phyloP scores from a whole-genome alignment of 2,329 filamentous ascomycete species.

The Dendryphion nanum region DNA sequence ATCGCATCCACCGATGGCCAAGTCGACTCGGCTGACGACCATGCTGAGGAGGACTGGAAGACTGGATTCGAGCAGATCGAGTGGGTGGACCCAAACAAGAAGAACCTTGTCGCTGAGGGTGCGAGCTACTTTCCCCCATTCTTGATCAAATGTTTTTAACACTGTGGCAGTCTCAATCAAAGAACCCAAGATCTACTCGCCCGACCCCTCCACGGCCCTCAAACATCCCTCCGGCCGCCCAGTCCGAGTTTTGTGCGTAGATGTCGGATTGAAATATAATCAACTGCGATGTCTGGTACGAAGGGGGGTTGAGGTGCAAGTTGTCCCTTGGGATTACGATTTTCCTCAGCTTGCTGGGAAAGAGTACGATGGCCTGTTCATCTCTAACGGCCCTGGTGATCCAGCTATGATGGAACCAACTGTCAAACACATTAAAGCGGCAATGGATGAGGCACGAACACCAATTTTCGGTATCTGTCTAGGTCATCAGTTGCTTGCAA shows the following conservation, averaged over 20 bases:
- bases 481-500: conserved; percentile 88
- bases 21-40: conserved; percentile 2
- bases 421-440: conserved; percentile 73
- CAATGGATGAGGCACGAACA: conserved; percentile 74
- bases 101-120: conserved; percentile 95
- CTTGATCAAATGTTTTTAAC: background rate
- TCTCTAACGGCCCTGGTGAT: conserved; percentile 97
- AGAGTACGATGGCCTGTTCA: conserved; percentile 93
- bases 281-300: conserved; percentile 90
- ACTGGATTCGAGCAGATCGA: conserved; percentile 73
- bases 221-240: conserved; percentile 86
- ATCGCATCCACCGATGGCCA: conserved; percentile 33
- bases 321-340: conserved; percentile 95
- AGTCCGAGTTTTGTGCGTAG: conserved; percentile 85
- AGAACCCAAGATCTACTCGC: conserved; percentile 80
- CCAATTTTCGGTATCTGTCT: conserved; percentile 96
- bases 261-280: conserved; percentile 98
- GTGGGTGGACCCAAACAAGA: conserved; percentile 88
- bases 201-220: conserved; percentile 67
- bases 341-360: conserved; percentile 73
- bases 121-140: too few relatives aligned
- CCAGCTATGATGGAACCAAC: conserved; percentile 81
- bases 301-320: conserved; percentile 88
- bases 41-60: conserved; percentile 46
- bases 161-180: conserved; percentile 74